phyloP scores from a whole-genome alignment of 73 alveolate genomes.

The Paramecium sonneborni region DNA sequence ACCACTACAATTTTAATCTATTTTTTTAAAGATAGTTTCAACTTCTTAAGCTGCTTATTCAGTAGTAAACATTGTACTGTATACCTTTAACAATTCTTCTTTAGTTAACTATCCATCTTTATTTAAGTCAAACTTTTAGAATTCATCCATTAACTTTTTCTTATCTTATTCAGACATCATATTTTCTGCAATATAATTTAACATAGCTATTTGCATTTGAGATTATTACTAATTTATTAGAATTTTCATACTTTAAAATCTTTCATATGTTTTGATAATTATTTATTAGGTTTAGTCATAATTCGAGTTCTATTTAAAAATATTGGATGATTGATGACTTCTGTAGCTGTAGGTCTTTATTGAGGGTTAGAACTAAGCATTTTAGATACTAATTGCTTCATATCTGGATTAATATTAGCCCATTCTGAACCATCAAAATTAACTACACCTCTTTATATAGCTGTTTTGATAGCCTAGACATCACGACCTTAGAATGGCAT shows the following conservation, averaged over 20 bases:
- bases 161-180: conserved; percentile 42
- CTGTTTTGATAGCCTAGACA: not conserved
- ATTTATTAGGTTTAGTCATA: not conserved
- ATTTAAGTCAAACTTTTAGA: not conserved
- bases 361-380: conserved; percentile 32
- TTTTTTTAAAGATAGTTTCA: not conserved
- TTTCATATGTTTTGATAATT: not conserved
- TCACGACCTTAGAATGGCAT: conserved; percentile 48
- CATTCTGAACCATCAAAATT: conserved; percentile 1
- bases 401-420: not conserved
- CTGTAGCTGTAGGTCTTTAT: conserved; percentile 29
- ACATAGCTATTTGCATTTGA: conserved; percentile 4
- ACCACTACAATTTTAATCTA: conserved; percentile 32
- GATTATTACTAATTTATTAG: not conserved
- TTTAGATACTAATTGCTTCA: not conserved
- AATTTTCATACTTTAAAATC: not conserved
- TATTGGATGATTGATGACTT: not conserved
- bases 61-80: not conserved
- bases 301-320: not conserved
- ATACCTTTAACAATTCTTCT: conserved; percentile 23
- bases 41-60: conserved; percentile 5
- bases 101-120: conserved; percentile 8
- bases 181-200: conserved; percentile 18
- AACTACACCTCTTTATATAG: conserved; percentile 23
- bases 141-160: not conserved